These are phyloP conservation scores for Hymenoscyphus linearis DNA, from an alignment of 2,329 filamentous ascomycete genomes.

Conservation along the genomic window DNA sequence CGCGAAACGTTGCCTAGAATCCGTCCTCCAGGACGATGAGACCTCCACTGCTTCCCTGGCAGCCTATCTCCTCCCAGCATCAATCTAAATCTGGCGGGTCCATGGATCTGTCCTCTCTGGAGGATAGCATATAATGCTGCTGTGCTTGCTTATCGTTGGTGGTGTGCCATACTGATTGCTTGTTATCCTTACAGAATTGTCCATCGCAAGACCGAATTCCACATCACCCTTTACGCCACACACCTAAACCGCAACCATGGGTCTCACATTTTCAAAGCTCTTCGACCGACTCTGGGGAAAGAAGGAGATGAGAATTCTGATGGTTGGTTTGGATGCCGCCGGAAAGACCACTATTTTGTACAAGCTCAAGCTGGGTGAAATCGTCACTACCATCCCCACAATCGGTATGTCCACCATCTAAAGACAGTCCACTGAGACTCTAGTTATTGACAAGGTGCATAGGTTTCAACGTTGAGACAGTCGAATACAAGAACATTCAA, in stretches of 20 bases:
- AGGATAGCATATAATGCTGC: slow-evolving; percentile 1
- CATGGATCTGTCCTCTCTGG: slow-evolving; percentile 6
- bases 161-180: slow-evolving; percentile 1
- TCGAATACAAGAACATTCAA: slow-evolving; percentile 99
- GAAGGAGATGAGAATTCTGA: slow-evolving; percentile 97
- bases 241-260: slow-evolving; percentile 53
- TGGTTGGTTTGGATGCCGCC: slow-evolving; percentile 95
- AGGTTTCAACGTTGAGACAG: slow-evolving; percentile 95
- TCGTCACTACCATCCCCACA: slow-evolving; percentile 96
- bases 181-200: slow-evolving; percentile 4
- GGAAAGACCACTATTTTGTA: slow-evolving; percentile 99
- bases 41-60: slow-evolving; percentile 20
- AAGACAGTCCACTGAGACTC: background rate
- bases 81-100: slow-evolving; percentile 7
- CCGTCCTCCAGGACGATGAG: background rate
- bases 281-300: slow-evolving; percentile 99
- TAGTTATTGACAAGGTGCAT: background rate
- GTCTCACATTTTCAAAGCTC: slow-evolving; percentile 88
- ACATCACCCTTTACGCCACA: background rate
- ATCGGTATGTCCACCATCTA: slow-evolving; percentile 46
- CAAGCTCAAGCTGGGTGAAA: slow-evolving; percentile 97
- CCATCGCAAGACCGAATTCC: background rate
- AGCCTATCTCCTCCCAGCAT: slow-evolving; percentile 21
- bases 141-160: background rate
- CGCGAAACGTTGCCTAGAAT: slow-evolving; percentile 1